Conservation (phyloP, 2,329 filamentous ascomycete species). For the Cladosporium cucumerinum region DNA sequence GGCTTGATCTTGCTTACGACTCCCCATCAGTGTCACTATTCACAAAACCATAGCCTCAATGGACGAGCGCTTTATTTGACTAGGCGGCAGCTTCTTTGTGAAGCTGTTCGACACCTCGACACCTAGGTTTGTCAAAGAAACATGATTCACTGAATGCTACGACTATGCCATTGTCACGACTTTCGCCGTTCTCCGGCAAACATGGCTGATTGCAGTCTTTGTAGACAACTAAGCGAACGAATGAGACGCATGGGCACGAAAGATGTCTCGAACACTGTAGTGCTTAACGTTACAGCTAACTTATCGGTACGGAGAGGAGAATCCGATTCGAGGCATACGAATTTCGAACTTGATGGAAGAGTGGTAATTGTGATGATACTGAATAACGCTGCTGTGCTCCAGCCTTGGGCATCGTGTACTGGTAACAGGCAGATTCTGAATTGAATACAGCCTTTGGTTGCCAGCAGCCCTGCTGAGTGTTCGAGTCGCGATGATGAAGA, state of each 20-base stretch:
- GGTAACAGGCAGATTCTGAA: background rate
- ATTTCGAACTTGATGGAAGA: background rate
- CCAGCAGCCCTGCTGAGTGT: background rate
- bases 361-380: background rate
- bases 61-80: background rate
- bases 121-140: background rate
- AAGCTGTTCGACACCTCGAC: background rate
- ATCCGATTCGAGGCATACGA: background rate
- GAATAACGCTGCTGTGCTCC: background rate
- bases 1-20: background rate
- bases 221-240: background rate
- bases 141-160: background rate
- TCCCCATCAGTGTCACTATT: background rate
- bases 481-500: background rate
- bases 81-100: background rate
- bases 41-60: background rate
- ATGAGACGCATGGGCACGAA: background rate
- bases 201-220: background rate
- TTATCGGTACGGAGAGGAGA: background rate
- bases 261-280: background rate
- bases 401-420: background rate
- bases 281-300: too few species aligned
- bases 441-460: background rate
- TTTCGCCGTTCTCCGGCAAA: background rate
- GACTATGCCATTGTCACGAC: background rate